phyloP scores from a whole-genome alignment of 2,329 filamentous ascomycete species.

The Ophiocordyceps robertsii region DNA sequence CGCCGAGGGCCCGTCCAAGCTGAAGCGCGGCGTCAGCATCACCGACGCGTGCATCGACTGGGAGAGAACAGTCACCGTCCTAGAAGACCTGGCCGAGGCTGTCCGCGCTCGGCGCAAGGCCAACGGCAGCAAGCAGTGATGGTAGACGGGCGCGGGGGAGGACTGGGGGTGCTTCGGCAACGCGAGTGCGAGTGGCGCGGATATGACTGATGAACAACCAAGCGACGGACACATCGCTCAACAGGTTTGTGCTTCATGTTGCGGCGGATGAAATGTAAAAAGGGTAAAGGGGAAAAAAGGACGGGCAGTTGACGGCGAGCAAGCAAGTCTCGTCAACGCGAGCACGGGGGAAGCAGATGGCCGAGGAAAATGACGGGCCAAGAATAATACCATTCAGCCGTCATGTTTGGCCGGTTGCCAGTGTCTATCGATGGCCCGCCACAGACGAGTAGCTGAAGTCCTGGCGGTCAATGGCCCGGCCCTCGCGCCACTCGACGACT shows the following conservation, averaged over 20 bases:
- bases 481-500: constrained; percentile 26
- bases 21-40: constrained; percentile 87
- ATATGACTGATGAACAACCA: constrained; percentile 1
- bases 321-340: too few relatives aligned
- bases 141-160: too few relatives aligned
- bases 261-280: too few relatives aligned
- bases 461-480: constrained; percentile 14
- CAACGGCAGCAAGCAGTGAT: constrained; percentile 21
- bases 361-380: too few relatives aligned
- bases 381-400: too few relatives aligned
- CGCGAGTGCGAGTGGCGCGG: not conserved
- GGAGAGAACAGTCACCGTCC: constrained; percentile 68
- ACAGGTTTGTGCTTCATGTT: too few relatives aligned
- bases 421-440: constrained; percentile 3
- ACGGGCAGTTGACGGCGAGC: too few relatives aligned
- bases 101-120: constrained; percentile 59
- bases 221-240: not conserved
- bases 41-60: constrained; percentile 94
- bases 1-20: constrained; percentile 58
- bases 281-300: too few relatives aligned
- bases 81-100: constrained; percentile 76
- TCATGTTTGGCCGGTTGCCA: not conserved
- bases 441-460: constrained; percentile 17
- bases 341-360: too few relatives aligned
- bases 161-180: too few relatives aligned